A percentile compares a stretch with the other conserved stretches of the same genome.
These are phyloP conservation scores for Thielaviopsis musarum DNA, from an alignment of 2,329 filamentous ascomycete species.

Conservation along the genomic window DNA sequence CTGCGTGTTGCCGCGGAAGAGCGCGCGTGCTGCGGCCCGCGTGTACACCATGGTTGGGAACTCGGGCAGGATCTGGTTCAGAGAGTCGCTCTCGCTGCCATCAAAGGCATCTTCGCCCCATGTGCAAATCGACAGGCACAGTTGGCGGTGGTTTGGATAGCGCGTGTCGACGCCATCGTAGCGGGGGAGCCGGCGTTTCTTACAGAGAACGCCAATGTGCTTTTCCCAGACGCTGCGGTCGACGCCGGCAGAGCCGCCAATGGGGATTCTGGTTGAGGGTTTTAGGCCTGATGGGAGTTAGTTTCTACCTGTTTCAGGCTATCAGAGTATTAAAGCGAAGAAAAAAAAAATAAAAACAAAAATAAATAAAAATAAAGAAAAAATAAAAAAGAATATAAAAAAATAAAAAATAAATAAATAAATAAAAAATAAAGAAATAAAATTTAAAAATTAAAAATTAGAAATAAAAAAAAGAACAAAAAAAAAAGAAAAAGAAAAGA, in stretches of 20 bases:
- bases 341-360: not conserved
- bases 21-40: conserved; percentile 57
- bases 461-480: no score
- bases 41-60: conserved; percentile 44
- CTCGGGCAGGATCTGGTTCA: conserved; percentile 26
- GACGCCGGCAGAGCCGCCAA: conserved; percentile 30
- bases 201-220: conserved; percentile 46
- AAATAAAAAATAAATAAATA: no score
- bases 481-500: no score
- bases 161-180: conserved; percentile 48
- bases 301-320: not conserved
- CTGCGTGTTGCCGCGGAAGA: conserved; percentile 55
- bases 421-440: no score
- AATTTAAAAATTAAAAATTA: no score
- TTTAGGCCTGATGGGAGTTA: conserved; percentile 26
- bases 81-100: conserved; percentile 22
- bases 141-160: conserved; percentile 52
- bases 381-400: no score
- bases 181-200: conserved; percentile 40
- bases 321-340: no score
- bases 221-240: conserved; percentile 36
- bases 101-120: conserved; percentile 40
- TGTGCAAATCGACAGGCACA: conserved; percentile 58
- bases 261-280: conserved; percentile 29
- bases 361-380: no score